These are phyloP conservation scores for Triangularia setosa DNA, from an alignment of 2,329 filamentous ascomycete genomes.

Conservation along the genomic window DNA sequence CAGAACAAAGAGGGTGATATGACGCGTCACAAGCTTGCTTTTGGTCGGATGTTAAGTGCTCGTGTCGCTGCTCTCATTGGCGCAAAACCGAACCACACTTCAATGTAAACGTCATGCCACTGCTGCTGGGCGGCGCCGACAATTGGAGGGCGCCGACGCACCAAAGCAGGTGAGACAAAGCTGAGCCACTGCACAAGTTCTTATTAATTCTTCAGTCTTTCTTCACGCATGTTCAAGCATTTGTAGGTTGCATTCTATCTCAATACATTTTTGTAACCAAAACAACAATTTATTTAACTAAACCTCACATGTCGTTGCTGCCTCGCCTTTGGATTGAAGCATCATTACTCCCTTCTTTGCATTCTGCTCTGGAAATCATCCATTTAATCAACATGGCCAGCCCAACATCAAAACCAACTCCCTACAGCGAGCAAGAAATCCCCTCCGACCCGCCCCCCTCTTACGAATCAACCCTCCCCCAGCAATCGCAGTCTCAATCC, in stretches of 20 bases:
- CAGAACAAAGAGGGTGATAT: neutral
- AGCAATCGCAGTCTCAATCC: neutral
- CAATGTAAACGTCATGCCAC: neutral
- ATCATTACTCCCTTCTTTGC: no score
- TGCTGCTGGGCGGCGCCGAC: neutral
- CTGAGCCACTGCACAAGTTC: no score
- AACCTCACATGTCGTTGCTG: no score
- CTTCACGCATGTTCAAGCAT: no score
- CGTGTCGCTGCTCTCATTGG: neutral
- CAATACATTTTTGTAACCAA: no score
- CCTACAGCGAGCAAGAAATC: neutral
- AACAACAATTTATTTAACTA: no score
- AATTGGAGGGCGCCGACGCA: neutral
- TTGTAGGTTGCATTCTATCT: no score
- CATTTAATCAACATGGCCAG: neutral
- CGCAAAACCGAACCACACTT: neutral
- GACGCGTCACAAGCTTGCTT: neutral
- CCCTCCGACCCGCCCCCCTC: neutral
- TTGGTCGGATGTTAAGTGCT: neutral
- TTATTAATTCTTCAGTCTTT: no score
- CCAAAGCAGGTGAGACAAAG: no score
- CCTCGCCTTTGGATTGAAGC: no score
- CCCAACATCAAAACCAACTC: neutral
- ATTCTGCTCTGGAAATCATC: no score
- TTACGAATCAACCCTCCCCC: neutral